These are phyloP conservation scores for Iris macrosiphon DNA, from an alignment of 106 monocot species.

Conservation along the genomic window DNA sequence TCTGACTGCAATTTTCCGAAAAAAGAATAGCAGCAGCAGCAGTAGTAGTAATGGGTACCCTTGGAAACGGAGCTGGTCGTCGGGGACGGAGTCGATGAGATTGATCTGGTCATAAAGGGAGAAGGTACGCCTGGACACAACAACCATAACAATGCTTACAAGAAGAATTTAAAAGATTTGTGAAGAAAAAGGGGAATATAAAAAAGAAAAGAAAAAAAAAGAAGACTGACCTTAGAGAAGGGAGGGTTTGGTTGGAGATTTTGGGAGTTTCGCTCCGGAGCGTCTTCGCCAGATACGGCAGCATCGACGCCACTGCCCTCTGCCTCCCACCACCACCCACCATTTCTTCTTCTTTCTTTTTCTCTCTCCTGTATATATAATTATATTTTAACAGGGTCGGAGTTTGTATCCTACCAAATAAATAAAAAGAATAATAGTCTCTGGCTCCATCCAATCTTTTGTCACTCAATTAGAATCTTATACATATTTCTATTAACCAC, in stretches of 20 bases:
- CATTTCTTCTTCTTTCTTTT: constrained; percentile 10
- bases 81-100: constrained; percentile 87
- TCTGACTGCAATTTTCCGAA: no score
- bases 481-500: no score
- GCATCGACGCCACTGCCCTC: constrained; percentile 27
- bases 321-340: constrained; percentile 16
- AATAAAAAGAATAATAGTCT: no score
- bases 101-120: constrained; percentile 99
- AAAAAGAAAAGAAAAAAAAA: not conserved
- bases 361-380: not conserved
- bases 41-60: no score
- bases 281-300: constrained; percentile 58
- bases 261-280: constrained; percentile 37
- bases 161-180: no score
- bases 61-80: constrained; percentile 87
- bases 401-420: no score
- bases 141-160: no score
- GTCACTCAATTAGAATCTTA: no score
- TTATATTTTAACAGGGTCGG: no score
- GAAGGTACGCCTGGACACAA: constrained; percentile 86
- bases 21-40: no score
- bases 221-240: constrained; percentile 59
- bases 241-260: constrained; percentile 34
- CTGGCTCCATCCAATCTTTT: no score
- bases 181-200: no score